phyloP scores from a whole-genome alignment of 352 stramenopile genomes.

The Phytophthora sansomeana region DNA sequence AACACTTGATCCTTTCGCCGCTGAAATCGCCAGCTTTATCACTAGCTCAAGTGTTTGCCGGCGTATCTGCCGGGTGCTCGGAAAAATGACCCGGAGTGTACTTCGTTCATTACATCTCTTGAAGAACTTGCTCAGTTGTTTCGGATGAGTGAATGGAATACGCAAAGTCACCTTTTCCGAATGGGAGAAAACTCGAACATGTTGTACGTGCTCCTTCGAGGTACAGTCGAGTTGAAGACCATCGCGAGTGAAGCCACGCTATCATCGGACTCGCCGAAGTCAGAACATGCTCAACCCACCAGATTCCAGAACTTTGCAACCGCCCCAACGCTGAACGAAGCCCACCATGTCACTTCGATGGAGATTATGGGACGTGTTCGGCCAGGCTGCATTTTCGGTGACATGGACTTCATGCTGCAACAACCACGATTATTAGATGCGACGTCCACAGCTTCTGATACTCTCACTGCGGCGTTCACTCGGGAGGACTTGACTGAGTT shows the following conservation, averaged over 20 bases:
- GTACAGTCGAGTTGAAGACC: constrained; percentile 58
- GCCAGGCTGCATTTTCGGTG: constrained; percentile 67
- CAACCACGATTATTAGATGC: constrained; percentile 61
- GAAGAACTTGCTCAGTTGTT: constrained; percentile 53
- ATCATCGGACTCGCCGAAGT: constrained; percentile 28
- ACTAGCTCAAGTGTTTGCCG: constrained; percentile 49
- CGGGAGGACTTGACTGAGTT: constrained; percentile 44
- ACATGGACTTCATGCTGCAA: constrained; percentile 71
- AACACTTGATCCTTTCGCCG: constrained; percentile 30
- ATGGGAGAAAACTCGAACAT: constrained; percentile 47
- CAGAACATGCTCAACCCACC: no score
- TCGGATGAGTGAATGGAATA: constrained; percentile 39
- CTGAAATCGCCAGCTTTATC: constrained; percentile 40
- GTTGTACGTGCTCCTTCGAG: constrained; percentile 63
- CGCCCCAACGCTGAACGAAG: not conserved
- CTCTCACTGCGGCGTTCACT: constrained; percentile 51
- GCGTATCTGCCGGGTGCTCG: constrained; percentile 48
- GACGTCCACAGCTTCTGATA: constrained; percentile 44
- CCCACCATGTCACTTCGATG: constrained; percentile 13
- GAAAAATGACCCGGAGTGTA: constrained; percentile 17
- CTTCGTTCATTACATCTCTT: constrained; percentile 20
- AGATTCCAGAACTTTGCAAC: no score
- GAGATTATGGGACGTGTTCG: constrained; percentile 62
- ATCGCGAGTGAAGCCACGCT: constrained; percentile 23
- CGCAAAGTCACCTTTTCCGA: constrained; percentile 45